Base-by-base conservation (phyloP, 2,329 filamentous ascomycete genomes). In the Penicillium sclerotigenum region DNA sequence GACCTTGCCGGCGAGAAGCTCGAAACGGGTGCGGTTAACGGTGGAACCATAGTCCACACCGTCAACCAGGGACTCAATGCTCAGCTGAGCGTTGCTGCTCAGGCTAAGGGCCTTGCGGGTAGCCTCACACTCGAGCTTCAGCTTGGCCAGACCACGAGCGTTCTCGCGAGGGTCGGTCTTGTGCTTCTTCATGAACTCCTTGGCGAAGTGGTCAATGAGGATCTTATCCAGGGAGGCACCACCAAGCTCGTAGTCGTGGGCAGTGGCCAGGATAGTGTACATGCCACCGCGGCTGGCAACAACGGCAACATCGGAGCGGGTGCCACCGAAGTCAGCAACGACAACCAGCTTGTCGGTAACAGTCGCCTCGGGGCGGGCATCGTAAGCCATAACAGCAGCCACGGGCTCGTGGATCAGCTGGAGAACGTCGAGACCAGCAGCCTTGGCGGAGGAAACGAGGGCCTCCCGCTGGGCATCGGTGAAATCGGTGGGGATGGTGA, bases 141-240 rank as follows among this genome's bases (percentile, higher is more conserved):
- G 81, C 83, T 97, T 99, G 59, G 94, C 92, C 67, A 97, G 79
- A 68, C 89, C 88, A 68, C 87, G 87, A 53, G 87, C 81, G 72
- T 94, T 90, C 71, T 87, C 83, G 65, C 92, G 85, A 22, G 94
- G 94, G 75, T 97, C 94, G 56, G 85, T 85, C 79, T 87, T 88
- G 83, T 97, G 85, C 83, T 96, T 96, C 85, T 99, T 97, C 71
- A 94, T 84, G 79, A 99, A 99, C 77, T 99, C 94, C 83, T 99
- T 99, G 67, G 93, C 89, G 67, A 97, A 97, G 81, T 97, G 88
- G 73, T 99, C 93, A 73, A 96, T 89, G 57, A 99, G 83, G 47
- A 93, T 88, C 73, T 94, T 84, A 79, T 99, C 94, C 55, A 99
- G 82, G 64, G 91, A 87, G 34, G 85, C 82, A 70, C 94, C 94